A percentile compares a stretch with the other conserved stretches of the same genome.
phyloP scores from a whole-genome alignment of 306 rosid species.

The Lotus japonicus region DNA sequence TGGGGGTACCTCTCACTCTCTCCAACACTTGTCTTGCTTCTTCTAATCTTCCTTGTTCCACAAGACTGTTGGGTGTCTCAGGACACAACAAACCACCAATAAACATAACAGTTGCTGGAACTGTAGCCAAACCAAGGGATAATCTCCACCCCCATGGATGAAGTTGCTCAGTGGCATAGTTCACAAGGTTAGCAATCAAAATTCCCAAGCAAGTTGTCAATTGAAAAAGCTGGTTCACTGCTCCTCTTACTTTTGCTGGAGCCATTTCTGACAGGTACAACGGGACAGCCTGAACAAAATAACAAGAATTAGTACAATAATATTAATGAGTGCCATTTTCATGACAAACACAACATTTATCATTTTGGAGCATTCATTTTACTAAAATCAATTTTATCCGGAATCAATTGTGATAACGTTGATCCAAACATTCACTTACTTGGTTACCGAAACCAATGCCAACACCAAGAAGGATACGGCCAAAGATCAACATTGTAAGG shows the following conservation, averaged over 20 bases:
- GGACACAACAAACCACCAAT: slow-evolving; percentile 74
- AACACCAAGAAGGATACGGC: slow-evolving; percentile 55
- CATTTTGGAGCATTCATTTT: no score
- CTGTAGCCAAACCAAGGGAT: slow-evolving; percentile 78
- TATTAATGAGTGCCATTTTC: no score
- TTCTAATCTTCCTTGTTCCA: slow-evolving; percentile 64
- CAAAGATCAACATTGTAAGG: slow-evolving; percentile 56
- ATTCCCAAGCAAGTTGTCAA: slow-evolving; percentile 68
- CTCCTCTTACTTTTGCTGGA: slow-evolving; percentile 71
- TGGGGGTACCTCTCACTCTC: slow-evolving; percentile 64
- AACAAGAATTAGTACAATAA: not conserved
- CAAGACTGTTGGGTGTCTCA: slow-evolving; percentile 90
- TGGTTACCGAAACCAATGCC: slow-evolving; percentile 89
- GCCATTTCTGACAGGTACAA: slow-evolving; percentile 90
- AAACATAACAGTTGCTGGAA: slow-evolving; percentile 78
- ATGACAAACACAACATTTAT: no score
- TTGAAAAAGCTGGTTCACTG: slow-evolving; percentile 72
- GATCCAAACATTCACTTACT: slow-evolving; percentile 16
- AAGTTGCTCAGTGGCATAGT: slow-evolving; percentile 51
- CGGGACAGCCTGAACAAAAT: slow-evolving; percentile 69
- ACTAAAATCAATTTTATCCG: no score
- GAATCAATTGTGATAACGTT: no score
- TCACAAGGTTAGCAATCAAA: slow-evolving; percentile 54
- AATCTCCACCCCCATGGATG: slow-evolving; percentile 93
- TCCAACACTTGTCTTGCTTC: slow-evolving; percentile 66